Base-by-base conservation (phyloP, 2,329 filamentous ascomycete genomes). In the Venturia pyrina region DNA sequence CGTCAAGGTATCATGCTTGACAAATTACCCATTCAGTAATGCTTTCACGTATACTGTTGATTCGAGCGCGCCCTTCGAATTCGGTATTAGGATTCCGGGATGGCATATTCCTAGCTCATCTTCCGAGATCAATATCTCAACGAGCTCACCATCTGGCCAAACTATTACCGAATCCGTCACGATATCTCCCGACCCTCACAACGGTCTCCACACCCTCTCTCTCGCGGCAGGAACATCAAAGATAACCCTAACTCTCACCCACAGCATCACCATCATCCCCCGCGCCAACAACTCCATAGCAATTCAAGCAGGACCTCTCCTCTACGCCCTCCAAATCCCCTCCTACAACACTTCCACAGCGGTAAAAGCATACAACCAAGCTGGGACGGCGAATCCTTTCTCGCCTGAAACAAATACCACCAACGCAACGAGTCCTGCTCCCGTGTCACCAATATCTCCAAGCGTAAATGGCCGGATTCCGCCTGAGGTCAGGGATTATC, bases 11-110 rank as follows among this genome's bases (percentile, higher is more conserved):
- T 69, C 70, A 13, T 82, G 80, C 69, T 72, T 78, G 32, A 85
- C 83, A 0, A 74, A 76, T 62, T 85, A 85, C 70, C 83, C 80
- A 0, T 82, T 83, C 69, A 67, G 69, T 13, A 71, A 78, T 61
- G 68, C 67, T 3, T 71, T 82, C 2, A 68, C 67, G 10, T 82
- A 82, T 68, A 75, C 71, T 2, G 43, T 68, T 65, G 70, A 72
- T 21, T 69, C 77, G 3, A 71, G 71, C 7, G 68, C 68, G 0
- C 60, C 74, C 6, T 80, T 81, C 68, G 71, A 73, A n/a, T 78
- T 83, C 66, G 75, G 77, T 66, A 71, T 83, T 61, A 76, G 80
- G 21, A 75, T 82, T n/a, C 80, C 81, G 2, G 65, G 66, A 10
- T 82, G 81, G 81, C 34, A 40, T n/a, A 28, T 48, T 11, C 28